These are phyloP conservation scores for Curvularia sp. DNA, from an alignment of 2,329 filamentous ascomycete genomes.

Conservation along the genomic window DNA sequence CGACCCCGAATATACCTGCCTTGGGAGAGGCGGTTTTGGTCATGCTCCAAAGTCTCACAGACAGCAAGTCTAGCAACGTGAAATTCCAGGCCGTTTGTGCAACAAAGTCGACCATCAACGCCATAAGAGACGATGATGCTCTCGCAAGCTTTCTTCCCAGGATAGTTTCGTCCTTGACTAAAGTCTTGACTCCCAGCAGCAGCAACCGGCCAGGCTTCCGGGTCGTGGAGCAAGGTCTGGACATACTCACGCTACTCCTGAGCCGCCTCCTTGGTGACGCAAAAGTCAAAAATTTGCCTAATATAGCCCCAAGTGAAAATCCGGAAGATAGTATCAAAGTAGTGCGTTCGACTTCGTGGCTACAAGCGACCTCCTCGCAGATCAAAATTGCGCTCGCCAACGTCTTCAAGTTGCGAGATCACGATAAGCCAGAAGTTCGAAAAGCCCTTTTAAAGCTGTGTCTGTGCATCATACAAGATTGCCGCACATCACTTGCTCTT, in stretches of 20 bases:
- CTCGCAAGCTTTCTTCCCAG: conserved; percentile 88
- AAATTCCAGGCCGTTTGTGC: conserved; percentile 74
- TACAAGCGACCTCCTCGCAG: conserved; percentile 79
- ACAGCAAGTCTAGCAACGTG: conserved; percentile 69
- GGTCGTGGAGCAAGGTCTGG: conserved; percentile 69
- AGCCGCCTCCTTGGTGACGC: conserved; percentile 57
- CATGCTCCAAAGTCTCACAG: conserved; percentile 74
- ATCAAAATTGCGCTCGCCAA: conserved; percentile 82
- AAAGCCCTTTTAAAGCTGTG: conserved; percentile 74
- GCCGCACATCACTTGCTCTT: conserved; percentile 73
- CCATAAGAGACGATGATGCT: conserved; percentile 74
- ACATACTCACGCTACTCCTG: conserved; percentile 61
- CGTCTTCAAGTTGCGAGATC: conserved; percentile 75
- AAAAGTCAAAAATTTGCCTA: conserved; percentile 42
- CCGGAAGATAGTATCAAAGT: conserved; percentile 34
- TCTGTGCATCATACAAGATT: conserved; percentile 77
- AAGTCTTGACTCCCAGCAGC: conserved; percentile 73
- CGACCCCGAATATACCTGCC: conserved; percentile 71
- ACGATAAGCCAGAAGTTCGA: conserved; percentile 73
- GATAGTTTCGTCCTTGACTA: conserved; percentile 81
- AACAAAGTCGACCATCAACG: conserved; percentile 66
- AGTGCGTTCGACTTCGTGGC: conserved; percentile 67
- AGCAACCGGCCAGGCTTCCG: conserved; percentile 66
- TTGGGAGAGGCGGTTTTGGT: conserved; percentile 84
- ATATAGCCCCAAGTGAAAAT: conserved; percentile 9